These are phyloP conservation scores for Blastomyces percursus DNA, from an alignment of 2,329 filamentous ascomycete species.

Conservation along the genomic window DNA sequence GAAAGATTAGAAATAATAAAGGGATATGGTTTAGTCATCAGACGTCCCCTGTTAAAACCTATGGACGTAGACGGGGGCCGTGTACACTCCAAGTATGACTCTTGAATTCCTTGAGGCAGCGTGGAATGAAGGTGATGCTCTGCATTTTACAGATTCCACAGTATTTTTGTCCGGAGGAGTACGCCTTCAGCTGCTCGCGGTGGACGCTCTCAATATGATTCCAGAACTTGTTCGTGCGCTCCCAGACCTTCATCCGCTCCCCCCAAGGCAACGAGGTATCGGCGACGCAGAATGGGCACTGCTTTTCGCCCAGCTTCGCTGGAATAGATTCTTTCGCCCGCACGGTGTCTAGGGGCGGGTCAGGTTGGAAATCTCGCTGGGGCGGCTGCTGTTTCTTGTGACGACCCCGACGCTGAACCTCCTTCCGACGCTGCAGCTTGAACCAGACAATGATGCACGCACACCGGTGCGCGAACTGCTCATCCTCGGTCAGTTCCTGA, in stretches of 20 bases:
- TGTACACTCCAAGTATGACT: not conserved
- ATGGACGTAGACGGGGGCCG: not conserved
- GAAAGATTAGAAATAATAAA: too few relatives aligned
- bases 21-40: too few relatives aligned
- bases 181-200: constrained; percentile 12
- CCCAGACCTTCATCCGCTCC: constrained; percentile 11
- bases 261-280: constrained; percentile 7
- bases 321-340: not conserved
- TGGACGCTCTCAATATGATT: constrained; percentile 15
- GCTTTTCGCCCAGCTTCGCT: constrained; percentile 3
- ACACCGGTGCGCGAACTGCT: not conserved
- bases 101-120: not conserved
- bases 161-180: constrained; percentile 4
- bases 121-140: not conserved
- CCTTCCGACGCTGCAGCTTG: not conserved
- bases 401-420: not conserved
- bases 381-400: not conserved
- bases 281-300: constrained; percentile 14
- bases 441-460: not conserved
- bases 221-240: constrained; percentile 14
- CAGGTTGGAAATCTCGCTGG: not conserved
- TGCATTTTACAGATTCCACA: constrained; percentile 4
- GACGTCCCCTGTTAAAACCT: too few relatives aligned
- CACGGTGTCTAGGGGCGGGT: not conserved
- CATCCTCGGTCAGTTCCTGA: not conserved